phyloP scores from a whole-genome alignment of 2,329 filamentous ascomycete species.

The Neoascochyta sp. region DNA sequence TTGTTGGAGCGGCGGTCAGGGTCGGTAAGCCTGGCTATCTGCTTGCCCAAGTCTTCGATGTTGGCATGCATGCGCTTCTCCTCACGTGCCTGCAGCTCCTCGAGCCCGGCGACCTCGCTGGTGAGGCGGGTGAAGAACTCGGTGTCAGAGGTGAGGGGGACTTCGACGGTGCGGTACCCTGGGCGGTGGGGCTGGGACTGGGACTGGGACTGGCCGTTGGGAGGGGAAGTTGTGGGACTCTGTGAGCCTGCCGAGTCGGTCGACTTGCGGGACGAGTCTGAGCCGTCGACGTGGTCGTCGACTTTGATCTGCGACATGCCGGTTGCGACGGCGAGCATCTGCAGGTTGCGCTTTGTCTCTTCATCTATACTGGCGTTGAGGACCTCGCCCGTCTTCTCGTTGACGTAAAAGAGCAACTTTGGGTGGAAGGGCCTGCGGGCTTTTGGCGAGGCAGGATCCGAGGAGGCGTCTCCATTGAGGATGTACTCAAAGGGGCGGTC shows the following conservation, averaged over 20 bases:
- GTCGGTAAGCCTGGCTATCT: slow-evolving; percentile 62
- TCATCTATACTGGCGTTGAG: slow-evolving; percentile 66
- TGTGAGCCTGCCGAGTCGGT: slow-evolving; percentile 1
- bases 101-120: slow-evolving; percentile 65
- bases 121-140: slow-evolving; percentile 78
- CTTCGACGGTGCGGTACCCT: slow-evolving; percentile 56
- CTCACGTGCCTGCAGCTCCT: slow-evolving; percentile 64
- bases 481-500: slow-evolving; percentile 39
- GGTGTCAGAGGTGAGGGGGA: slow-evolving; percentile 71
- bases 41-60: slow-evolving; percentile 61
- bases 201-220: too few relatives aligned
- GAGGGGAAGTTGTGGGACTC: neutral
- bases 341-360: slow-evolving; percentile 61
- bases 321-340: slow-evolving; percentile 55
- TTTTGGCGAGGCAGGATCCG: slow-evolving; percentile 5
- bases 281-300: slow-evolving; percentile 22
- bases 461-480: slow-evolving; percentile 17
- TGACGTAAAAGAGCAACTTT: slow-evolving; percentile 66
- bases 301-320: slow-evolving; percentile 41
- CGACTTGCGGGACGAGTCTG: slow-evolving; percentile 12
- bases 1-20: slow-evolving; percentile 60
- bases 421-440: slow-evolving; percentile 52
- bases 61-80: slow-evolving; percentile 60
- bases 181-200: slow-evolving; percentile 6
- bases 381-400: slow-evolving; percentile 62